Percentiles rank a stretch among this genome's conserved stretches.
These are phyloP conservation scores for Symbiodinium natans DNA, from an alignment of 73 alveolate genomes.

Conservation along the genomic window DNA sequence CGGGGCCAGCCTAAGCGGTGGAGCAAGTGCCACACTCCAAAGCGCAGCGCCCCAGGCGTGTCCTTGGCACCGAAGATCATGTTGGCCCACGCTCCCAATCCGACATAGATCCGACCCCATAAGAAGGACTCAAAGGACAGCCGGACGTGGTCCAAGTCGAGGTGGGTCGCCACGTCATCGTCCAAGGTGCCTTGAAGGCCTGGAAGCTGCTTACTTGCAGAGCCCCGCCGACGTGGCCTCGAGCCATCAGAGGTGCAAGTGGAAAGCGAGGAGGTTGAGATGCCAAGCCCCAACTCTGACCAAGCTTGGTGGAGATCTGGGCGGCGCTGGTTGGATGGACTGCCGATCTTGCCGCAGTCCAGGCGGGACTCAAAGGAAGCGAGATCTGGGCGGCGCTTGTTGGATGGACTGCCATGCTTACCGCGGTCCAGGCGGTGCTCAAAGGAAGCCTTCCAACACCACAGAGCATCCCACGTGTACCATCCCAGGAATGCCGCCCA, in stretches of 20 bases:
- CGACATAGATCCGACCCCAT: background rate
- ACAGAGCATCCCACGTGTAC: background rate
- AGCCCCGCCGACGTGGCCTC: background rate
- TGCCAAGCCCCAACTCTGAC: background rate
- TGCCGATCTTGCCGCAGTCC: too few relatives aligned
- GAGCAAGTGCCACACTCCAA: background rate
- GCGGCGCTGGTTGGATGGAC: background rate
- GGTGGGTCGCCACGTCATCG: background rate
- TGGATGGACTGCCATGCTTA: background rate
- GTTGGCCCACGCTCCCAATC: background rate
- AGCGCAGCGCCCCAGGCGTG: slow-evolving; percentile 3
- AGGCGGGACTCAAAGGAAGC: too few relatives aligned
- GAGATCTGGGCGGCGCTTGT: background rate
- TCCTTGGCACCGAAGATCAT: background rate
- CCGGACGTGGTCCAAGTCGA: background rate
- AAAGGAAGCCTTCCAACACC: background rate
- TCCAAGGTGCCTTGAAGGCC: background rate
- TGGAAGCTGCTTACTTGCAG: background rate
- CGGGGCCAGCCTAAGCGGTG: background rate
- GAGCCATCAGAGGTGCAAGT: background rate
- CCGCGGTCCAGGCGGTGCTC: background rate
- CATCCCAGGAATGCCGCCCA: background rate
- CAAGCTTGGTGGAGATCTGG: background rate
- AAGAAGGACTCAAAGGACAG: background rate
- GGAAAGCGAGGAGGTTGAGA: background rate